Evolutionary conservation across 208 protist genomes (phyloP), one percentile per base, ranked within the genome.

Genomic region (Leptomonas pyrrhocoris): DNA sequence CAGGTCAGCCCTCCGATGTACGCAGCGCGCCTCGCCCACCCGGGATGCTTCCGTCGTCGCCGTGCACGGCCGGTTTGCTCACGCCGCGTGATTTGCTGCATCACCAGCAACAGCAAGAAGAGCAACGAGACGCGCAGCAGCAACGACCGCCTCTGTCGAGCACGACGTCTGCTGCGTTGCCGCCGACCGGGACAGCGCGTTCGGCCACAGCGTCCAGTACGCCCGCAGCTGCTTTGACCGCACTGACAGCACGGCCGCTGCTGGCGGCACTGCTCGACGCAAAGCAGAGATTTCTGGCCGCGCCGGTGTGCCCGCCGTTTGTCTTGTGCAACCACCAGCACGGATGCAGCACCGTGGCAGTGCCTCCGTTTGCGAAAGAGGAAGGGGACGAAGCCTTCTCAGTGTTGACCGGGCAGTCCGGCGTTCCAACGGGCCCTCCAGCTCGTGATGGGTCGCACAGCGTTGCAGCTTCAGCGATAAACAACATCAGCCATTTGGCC

Each of bases 241-340:
- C 61, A 21, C 49, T 34, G 27, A 5, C 9, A 2, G 31, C 45
- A 7, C 48, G 21, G 15, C 61, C 61, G 34, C 49, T 67, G 11
- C 34, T 18, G 34, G 49, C 49, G 13, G 61, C 61, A 0, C 61
- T 67, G 0, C 23, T 57, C 23, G 61, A 56, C 5, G 61, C 61
- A 7, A 67, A 67, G 36, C 61, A 57, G 36, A 46, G 61, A 6
- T 67, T 67, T 13, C 2, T 67, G 31, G 30, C 61, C 2, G 61
- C 46, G 0, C 49, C 61, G 38, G 40, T 49, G 16, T 2, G 16
- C 18, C 7, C 15, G 3, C 23, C 12, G 31, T 27, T 7, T 58
- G 31, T 27, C 3, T 58, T 42, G 16, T 30, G 1, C 27, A 13
- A 5, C 42, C 42, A 12, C 5, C 31, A 16, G 30, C 31, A 19